phyloP scores from a whole-genome alignment of 306 rosid genomes.

The Sphenostylis stenocarpa region DNA sequence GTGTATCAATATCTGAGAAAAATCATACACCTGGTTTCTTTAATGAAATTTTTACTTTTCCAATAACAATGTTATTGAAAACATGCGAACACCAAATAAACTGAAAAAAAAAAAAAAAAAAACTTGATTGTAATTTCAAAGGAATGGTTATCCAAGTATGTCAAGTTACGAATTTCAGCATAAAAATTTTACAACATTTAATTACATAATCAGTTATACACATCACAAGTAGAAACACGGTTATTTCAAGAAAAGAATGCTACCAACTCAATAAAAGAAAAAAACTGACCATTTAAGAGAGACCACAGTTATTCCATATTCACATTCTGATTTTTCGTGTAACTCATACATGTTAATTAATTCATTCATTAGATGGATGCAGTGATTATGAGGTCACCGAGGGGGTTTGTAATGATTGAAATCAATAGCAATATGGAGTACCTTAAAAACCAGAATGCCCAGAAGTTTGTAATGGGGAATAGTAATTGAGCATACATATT shows the following conservation, averaged over 20 bases:
- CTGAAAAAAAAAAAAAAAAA: background rate
- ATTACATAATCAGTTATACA: background rate
- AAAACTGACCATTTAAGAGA: no score
- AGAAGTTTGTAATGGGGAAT: background rate
- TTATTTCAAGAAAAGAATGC: background rate
- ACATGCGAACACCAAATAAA: background rate
- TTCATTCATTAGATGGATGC: no score
- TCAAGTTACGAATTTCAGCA: background rate
- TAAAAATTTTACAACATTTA: background rate
- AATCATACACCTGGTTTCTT: background rate
- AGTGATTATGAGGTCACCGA: no score
- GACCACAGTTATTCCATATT: background rate
- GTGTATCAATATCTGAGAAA: background rate
- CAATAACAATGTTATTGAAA: background rate
- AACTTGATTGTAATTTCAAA: background rate
- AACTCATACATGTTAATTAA: no score
- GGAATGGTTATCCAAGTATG: background rate
- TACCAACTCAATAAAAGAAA: background rate
- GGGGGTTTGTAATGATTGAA: background rate
- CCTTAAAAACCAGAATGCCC: background rate
- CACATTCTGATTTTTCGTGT: background rate
- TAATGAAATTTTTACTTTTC: background rate
- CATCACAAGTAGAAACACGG: background rate
- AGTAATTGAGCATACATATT: background rate
- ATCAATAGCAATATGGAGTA: background rate